These are phyloP conservation scores for Torrubiellomyces zombiae DNA, from an alignment of 2,329 filamentous ascomycete genomes.

Conservation along the genomic window DNA sequence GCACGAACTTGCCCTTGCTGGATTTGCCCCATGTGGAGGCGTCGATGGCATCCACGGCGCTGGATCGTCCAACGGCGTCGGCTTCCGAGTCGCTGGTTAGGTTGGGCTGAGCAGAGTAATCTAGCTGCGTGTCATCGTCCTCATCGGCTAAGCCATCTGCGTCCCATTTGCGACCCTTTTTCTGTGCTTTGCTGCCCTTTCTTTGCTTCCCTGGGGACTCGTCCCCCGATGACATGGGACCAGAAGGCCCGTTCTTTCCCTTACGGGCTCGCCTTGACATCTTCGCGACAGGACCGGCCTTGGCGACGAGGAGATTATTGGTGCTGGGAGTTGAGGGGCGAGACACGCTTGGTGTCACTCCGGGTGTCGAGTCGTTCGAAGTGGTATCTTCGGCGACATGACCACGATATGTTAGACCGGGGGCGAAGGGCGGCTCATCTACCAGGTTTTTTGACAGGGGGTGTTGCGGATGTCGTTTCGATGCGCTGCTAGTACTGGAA, in stretches of 20 bases:
- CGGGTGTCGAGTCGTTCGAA: slow-evolving; percentile 53
- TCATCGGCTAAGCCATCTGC: slow-evolving; percentile 78
- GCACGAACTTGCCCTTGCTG: slow-evolving; percentile 76
- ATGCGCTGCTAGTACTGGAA: slow-evolving; percentile 32
- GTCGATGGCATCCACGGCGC: slow-evolving; percentile 57
- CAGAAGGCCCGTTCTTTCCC: slow-evolving; percentile 46
- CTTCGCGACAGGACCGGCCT: slow-evolving; percentile 57
- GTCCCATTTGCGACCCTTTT: slow-evolving; percentile 86
- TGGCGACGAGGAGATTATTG: slow-evolving; percentile 49
- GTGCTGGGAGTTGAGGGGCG: slow-evolving; percentile 59
- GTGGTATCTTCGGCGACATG: slow-evolving; percentile 19
- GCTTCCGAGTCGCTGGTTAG: slow-evolving; percentile 36
- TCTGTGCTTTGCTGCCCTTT: slow-evolving; percentile 45
- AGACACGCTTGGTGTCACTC: slow-evolving; percentile 57
- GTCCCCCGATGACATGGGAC: slow-evolving; percentile 65
- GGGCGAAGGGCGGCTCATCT: slow-evolving; percentile 13
- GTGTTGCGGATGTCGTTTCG: too few species aligned
- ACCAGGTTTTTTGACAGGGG: too few species aligned
- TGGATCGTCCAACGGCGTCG: slow-evolving; percentile 31
- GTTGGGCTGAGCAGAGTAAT: slow-evolving; percentile 62
- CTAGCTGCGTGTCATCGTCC: slow-evolving; percentile 61
- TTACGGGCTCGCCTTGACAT: slow-evolving; percentile 67
- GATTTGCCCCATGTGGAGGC: slow-evolving; percentile 74
- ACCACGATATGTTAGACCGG: slow-evolving; percentile 23
- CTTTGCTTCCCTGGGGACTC: slow-evolving; percentile 47